Percentiles rank a stretch among this genome's conserved stretches.
Evolutionary conservation across 2,329 filamentous ascomycete species (phyloP).

Genomic region (Cercospora nicotianae): DNA sequence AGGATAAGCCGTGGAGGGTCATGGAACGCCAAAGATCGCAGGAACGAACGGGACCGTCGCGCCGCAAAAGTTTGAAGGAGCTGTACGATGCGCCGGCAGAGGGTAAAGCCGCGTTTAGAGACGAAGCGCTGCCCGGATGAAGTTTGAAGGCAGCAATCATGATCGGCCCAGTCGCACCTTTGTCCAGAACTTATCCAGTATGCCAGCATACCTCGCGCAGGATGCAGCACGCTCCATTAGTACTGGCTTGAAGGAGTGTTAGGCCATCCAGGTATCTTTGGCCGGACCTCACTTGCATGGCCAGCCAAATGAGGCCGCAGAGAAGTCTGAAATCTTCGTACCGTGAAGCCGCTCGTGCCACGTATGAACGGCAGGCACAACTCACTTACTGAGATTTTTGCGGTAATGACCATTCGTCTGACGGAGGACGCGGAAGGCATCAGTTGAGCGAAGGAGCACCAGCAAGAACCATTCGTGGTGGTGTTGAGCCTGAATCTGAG

Average conservation of each 20-base stretch:
- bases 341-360: neutral
- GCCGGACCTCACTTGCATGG: neutral
- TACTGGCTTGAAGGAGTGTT: too few relatives aligned
- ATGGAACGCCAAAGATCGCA: slow-evolving; percentile 32
- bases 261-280: neutral
- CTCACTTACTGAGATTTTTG: neutral
- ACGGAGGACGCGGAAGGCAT: neutral
- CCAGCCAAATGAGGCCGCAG: neutral
- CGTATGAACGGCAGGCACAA: neutral
- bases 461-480: neutral
- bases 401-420: neutral
- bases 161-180: neutral
- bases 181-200: neutral
- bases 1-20: slow-evolving; percentile 40
- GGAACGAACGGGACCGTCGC: slow-evolving; percentile 30
- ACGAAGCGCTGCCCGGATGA: slow-evolving; percentile 18
- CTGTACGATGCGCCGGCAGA: slow-evolving; percentile 24
- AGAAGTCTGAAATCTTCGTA: neutral
- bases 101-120: slow-evolving; percentile 7
- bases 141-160: neutral
- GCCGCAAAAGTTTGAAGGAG: slow-evolving; percentile 38
- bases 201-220: neutral
- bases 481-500: neutral
- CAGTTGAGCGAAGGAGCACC: neutral
- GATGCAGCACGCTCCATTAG: neutral